These are phyloP conservation scores for Spiraea crenata DNA, from an alignment of 331 rosid genomes.

Conservation along the genomic window DNA sequence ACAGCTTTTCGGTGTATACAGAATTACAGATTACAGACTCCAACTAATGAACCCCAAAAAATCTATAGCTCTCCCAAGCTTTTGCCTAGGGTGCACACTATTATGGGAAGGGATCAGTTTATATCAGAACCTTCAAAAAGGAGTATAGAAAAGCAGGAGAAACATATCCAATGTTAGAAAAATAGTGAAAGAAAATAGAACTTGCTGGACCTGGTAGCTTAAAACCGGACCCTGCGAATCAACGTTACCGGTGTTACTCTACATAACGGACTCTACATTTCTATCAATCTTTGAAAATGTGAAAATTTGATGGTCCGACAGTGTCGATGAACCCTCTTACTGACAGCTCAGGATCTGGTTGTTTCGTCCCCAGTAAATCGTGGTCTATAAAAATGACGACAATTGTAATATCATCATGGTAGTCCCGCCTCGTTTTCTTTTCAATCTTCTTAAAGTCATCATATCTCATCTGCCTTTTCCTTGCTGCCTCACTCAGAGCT, in stretches of 20 bases:
- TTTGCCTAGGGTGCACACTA: slow-evolving; percentile 13
- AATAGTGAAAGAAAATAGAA: slow-evolving; percentile 20
- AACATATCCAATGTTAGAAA: slow-evolving; percentile 50
- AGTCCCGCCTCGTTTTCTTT: slow-evolving; percentile 62
- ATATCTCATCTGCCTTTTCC: slow-evolving; percentile 67
- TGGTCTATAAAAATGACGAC: slow-evolving; percentile 73
- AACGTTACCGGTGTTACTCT: slow-evolving; percentile 20
- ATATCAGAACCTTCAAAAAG: slow-evolving; percentile 3
- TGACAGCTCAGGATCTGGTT: slow-evolving; percentile 58
- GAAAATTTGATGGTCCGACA: slow-evolving; percentile 66
- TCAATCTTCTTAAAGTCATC: slow-evolving; percentile 69
- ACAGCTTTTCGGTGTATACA: slow-evolving; percentile 9
- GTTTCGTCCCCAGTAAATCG: slow-evolving; percentile 42
- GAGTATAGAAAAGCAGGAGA: slow-evolving; percentile 11
- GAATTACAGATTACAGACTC: neutral
- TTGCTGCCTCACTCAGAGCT: slow-evolving; percentile 67
- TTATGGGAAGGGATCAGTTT: neutral
- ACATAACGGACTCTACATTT: slow-evolving; percentile 18
- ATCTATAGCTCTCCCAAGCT: slow-evolving; percentile 6
- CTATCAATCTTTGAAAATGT: slow-evolving; percentile 40
- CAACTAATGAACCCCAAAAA: slow-evolving; percentile 13
- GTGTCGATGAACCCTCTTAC: slow-evolving; percentile 65
- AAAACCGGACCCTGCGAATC: slow-evolving; percentile 26
- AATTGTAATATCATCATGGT: slow-evolving; percentile 80
- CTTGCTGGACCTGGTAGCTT: slow-evolving; percentile 29